Conservation (phyloP, 192 early-diverging fungal species). For the Glomus cerebriforme region DNA sequence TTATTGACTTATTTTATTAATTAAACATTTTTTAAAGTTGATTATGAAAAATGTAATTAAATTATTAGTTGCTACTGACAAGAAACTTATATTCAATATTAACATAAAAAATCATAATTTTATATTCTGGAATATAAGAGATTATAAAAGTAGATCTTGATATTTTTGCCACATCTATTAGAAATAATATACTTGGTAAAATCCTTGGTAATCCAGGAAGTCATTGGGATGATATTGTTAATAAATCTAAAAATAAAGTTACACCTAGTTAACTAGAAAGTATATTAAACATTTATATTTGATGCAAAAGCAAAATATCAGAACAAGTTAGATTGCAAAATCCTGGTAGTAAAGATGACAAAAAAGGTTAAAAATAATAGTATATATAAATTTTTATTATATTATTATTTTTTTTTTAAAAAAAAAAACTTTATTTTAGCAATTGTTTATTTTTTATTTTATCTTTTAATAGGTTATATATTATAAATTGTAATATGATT, state of each 20-base stretch:
- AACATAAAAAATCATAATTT: conserved; percentile 58
- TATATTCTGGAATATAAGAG: conserved; percentile 58
- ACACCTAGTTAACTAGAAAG: conserved; percentile 31
- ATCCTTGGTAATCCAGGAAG: conserved; percentile 25
- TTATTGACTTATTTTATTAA: too few species aligned
- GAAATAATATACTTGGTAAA: conserved; percentile 25
- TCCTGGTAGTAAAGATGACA: conserved; percentile 15
- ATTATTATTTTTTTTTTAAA: neutral
- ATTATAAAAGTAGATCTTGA: conserved; percentile 58
- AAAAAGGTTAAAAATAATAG: conserved; percentile 5
- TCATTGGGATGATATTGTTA: neutral
- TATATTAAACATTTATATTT: conserved; percentile 25
- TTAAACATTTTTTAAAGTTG: too few species aligned
- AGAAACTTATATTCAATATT: conserved; percentile 68
- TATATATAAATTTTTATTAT: neutral
- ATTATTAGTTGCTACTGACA: conserved; percentile 70
- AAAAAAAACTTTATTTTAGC: neutral
- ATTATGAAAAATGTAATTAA: too few species aligned
- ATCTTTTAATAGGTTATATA: neutral
- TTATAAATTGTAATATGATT: neutral
- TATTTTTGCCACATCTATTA: conserved; percentile 62
- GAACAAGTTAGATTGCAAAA: conserved; percentile 10
- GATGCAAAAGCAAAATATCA: neutral
- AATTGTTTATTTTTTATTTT: neutral
- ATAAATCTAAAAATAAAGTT: neutral